phyloP scores from a whole-genome alignment of 148 eudicot species.

The Agrostemma githago region DNA sequence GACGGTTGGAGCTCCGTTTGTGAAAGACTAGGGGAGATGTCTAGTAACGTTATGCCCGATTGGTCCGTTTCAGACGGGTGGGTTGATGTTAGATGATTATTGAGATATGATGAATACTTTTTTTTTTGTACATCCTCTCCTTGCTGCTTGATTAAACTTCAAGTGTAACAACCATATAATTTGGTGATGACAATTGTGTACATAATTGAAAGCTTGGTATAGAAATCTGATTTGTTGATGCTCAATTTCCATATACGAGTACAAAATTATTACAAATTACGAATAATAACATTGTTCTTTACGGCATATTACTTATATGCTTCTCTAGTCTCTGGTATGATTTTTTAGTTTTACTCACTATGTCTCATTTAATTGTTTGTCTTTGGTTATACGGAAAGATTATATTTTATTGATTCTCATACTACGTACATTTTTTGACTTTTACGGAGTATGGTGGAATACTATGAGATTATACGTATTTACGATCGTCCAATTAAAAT shows the following conservation, averaged over 20 bases:
- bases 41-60: slow-evolving; percentile 19
- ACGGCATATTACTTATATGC: not conserved
- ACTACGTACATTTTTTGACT: no score
- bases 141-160: not conserved
- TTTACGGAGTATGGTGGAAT: no score
- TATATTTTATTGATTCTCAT: not conserved
- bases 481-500: no score
- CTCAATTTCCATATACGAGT: not conserved
- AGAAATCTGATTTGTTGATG: not conserved
- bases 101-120: no score
- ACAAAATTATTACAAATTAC: no score
- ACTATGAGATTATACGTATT: no score
- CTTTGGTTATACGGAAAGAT: not conserved
- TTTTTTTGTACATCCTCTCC: not conserved
- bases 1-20: slow-evolving; percentile 3
- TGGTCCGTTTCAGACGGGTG: slow-evolving; percentile 35
- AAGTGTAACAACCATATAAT: not conserved
- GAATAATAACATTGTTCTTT: not conserved
- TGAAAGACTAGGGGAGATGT: slow-evolving; percentile 15
- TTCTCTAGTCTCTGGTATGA: no score
- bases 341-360: no score
- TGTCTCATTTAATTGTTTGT: no score
- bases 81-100: slow-evolving; percentile 36
- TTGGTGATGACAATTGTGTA: slow-evolving; percentile 10
- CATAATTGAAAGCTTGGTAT: not conserved